Evolutionary conservation across 768 basidiomycete genomes (phyloP).

Genomic region (Crassisporium funariophilum): DNA sequence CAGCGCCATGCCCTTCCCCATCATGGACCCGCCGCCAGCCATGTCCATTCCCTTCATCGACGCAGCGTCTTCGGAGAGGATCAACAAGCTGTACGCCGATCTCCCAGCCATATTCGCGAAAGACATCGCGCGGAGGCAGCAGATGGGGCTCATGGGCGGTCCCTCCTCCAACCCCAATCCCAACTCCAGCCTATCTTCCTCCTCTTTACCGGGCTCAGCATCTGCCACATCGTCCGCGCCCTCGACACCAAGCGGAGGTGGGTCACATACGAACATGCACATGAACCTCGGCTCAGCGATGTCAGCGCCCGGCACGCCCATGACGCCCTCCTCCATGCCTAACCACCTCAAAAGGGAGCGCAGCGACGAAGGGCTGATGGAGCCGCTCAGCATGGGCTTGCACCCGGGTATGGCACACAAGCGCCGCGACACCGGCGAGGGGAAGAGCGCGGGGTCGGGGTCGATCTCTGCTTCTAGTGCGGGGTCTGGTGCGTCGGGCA

Average conservation of each 20-base stretch:
- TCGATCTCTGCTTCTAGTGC: not conserved
- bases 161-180: too few relatives aligned
- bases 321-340: conserved; percentile 2
- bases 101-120: conserved; percentile 65
- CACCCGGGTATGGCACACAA: too few relatives aligned
- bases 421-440: too few relatives aligned
- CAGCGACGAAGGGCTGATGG: conserved; percentile 5
- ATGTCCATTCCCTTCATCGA: conserved; percentile 43
- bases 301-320: too few relatives aligned
- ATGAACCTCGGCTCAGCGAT: too few relatives aligned
- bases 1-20: conserved; percentile 46
- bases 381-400: too few relatives aligned
- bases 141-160: conserved; percentile 17
- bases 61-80: conserved; percentile 49
- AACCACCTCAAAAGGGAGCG: conserved; percentile 12
- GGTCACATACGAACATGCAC: too few relatives aligned
- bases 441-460: conserved; percentile 3
- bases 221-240: too few relatives aligned
- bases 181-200: too few relatives aligned
- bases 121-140: conserved; percentile 53
- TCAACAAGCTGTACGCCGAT: conserved; percentile 64
- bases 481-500: too few relatives aligned
- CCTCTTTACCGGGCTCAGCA: too few relatives aligned
- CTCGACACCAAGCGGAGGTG: too few relatives aligned
- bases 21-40: conserved; percentile 54